Percentiles rank a stretch among this genome's conserved stretches.
These are phyloP conservation scores for Colletotrichum cuscutae DNA, from an alignment of 2,329 filamentous ascomycete genomes.

Conservation along the genomic window DNA sequence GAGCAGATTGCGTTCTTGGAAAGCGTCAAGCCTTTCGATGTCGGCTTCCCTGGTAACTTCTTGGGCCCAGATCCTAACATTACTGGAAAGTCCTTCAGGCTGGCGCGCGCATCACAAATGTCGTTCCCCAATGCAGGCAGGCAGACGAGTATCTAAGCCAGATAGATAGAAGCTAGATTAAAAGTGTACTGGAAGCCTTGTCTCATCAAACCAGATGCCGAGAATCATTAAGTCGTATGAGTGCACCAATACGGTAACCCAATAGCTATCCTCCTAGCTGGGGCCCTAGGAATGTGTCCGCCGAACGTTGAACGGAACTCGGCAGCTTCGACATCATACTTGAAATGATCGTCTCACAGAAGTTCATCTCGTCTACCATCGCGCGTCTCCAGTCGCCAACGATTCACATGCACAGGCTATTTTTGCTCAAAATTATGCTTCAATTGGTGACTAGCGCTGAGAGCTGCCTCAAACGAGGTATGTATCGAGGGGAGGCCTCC, in stretches of 20 bases:
- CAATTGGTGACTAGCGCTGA: neutral
- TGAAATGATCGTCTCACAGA: neutral
- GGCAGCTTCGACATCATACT: no score
- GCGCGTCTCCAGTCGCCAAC: neutral
- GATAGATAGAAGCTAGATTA: neutral
- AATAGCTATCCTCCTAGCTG: no score
- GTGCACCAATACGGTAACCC: no score
- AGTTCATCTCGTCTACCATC: neutral
- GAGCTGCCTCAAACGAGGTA: neutral
- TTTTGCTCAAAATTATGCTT: neutral
- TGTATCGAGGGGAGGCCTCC: neutral
- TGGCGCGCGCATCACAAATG: conserved; percentile 22
- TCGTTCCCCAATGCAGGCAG: conserved; percentile 26
- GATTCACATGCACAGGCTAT: neutral
- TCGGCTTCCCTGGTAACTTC: conserved; percentile 63
- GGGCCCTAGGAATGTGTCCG: no score
- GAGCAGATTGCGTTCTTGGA: conserved; percentile 67
- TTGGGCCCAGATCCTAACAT: conserved; percentile 44
- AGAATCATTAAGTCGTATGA: neutral
- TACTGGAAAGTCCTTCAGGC: conserved; percentile 22
- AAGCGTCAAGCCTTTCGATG: conserved; percentile 60
- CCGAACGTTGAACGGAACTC: no score
- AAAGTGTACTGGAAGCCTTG: neutral
- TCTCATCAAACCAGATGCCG: neutral
- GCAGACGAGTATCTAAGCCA: conserved; percentile 10